These are phyloP conservation scores for Metschnikowia continentalis DNA, from an alignment of 805 yeast genomes.

Conservation along the genomic window DNA sequence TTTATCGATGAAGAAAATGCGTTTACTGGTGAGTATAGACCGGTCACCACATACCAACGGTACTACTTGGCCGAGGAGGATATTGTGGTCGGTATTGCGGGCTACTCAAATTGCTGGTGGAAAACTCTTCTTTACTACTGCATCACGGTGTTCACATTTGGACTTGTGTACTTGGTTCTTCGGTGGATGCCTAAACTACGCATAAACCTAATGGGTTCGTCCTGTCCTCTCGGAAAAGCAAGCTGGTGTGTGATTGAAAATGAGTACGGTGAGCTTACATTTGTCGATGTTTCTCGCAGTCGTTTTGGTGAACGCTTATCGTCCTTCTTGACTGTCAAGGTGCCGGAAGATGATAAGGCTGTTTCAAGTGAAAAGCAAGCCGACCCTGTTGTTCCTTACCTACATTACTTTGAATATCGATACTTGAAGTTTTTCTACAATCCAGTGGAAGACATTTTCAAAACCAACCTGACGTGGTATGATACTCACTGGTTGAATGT, in stretches of 20 bases:
- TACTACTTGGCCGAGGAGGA: constrained; percentile 95
- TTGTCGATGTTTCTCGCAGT: constrained; percentile 50
- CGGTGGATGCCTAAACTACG: constrained; percentile 85
- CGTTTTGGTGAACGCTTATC: constrained; percentile 73
- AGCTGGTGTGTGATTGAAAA: constrained; percentile 95
- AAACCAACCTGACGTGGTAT: constrained; percentile 82
- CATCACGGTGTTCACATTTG: constrained; percentile 57
- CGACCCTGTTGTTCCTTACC: constrained; percentile 65
- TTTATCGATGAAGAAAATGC: constrained; percentile 9
- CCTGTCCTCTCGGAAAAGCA: constrained; percentile 69
- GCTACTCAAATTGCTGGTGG: constrained; percentile 56
- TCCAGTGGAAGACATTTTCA: constrained; percentile 83
- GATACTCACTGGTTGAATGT: constrained; percentile 72
- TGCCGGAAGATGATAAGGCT: constrained; percentile 24
- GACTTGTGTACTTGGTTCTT: constrained; percentile 65
- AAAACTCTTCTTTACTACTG: constrained; percentile 48
- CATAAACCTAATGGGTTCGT: constrained; percentile 60
- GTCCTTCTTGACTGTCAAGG: constrained; percentile 46
- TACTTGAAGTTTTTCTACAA: constrained; percentile 79
- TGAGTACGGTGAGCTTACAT: constrained; percentile 80
- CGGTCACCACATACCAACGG: constrained; percentile 59
- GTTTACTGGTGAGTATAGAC: constrained; percentile 16
- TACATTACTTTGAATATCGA: constrained; percentile 74
- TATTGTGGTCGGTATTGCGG: constrained; percentile 90
- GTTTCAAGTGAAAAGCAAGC: constrained; percentile 22